phyloP scores from a whole-genome alignment of 805 yeast genomes.

The Suhomyces kilbournensis region DNA sequence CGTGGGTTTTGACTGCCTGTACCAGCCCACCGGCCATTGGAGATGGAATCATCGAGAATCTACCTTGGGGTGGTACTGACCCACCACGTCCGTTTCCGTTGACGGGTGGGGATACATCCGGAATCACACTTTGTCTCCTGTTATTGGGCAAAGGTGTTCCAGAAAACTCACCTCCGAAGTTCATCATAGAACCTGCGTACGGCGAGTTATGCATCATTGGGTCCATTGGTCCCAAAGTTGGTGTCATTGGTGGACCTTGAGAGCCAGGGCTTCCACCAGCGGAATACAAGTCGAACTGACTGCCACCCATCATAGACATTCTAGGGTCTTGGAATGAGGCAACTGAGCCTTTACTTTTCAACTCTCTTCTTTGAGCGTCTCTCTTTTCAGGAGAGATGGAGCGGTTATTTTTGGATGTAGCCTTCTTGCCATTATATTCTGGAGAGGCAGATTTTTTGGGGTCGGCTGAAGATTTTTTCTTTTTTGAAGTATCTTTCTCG shows the following conservation, averaged over 20 bases:
- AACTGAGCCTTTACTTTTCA: conserved; percentile 2
- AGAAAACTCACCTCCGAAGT: conserved; percentile 10
- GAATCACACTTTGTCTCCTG: conserved; percentile 3
- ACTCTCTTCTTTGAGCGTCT: background rate
- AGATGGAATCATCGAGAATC: conserved; percentile 6
- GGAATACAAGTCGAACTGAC: background rate
- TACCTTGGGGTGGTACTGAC: background rate
- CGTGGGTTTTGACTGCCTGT: conserved; percentile 15
- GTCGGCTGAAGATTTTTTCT: background rate
- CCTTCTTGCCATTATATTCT: background rate
- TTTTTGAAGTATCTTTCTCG: conserved; percentile 3
- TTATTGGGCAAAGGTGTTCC: conserved; percentile 6
- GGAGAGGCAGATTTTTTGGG: conserved; percentile 1
- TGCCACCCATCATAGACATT: conserved; percentile 1
- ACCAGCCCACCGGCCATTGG: conserved; percentile 2
- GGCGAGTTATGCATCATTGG: conserved; percentile 7
- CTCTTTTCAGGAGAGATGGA: conserved; percentile 4
- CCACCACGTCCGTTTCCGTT: background rate
- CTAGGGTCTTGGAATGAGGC: conserved; percentile 6
- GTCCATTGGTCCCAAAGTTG: conserved; percentile 4
- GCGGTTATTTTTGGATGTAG: background rate
- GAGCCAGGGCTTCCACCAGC: background rate
- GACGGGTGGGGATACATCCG: background rate
- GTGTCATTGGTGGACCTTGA: conserved; percentile 3
- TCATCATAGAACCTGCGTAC: conserved; percentile 16